A percentile compares a stretch with the other conserved stretches of the same genome.
phyloP scores from a whole-genome alignment of 2,329 filamentous ascomycete species.

The Paramyrothecium sp. region DNA sequence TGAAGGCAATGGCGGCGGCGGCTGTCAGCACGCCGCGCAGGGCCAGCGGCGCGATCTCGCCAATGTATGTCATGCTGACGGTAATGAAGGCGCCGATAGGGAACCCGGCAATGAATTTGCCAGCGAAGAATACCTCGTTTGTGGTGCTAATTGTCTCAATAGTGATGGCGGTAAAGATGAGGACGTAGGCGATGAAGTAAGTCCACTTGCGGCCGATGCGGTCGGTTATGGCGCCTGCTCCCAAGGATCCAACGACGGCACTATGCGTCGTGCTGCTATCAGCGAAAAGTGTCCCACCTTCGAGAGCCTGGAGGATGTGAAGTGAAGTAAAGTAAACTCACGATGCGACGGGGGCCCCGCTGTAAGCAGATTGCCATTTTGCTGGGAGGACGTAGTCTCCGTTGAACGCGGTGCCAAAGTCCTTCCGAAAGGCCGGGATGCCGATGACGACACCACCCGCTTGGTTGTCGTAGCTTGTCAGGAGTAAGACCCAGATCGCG shows the following conservation, averaged over 20 bases:
- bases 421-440: conserved; percentile 41
- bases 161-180: conserved; percentile 12
- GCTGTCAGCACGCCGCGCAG: conserved; percentile 12
- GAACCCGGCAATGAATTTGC: conserved; percentile 18
- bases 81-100: conserved; percentile 13
- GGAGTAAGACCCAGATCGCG: conserved; percentile 35
- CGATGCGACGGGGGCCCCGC: conserved; percentile 37
- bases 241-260: conserved; percentile 12
- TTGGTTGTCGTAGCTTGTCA: conserved; percentile 40
- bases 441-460: conserved; percentile 37
- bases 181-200: conserved; percentile 7
- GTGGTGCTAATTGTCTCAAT: conserved; percentile 12
- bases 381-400: conserved; percentile 36
- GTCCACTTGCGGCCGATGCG: conserved; percentile 13
- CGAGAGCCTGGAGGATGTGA: background rate
- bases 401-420: conserved; percentile 36
- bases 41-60: conserved; percentile 7
- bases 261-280: background rate
- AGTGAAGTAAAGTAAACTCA: conserved; percentile 16
- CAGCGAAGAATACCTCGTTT: conserved; percentile 11
- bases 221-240: conserved; percentile 14
- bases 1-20: conserved; percentile 5
- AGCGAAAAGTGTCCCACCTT: background rate
- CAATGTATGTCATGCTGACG: conserved; percentile 14
- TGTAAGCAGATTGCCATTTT: conserved; percentile 43